A percentile compares a stretch with the other conserved stretches of the same genome.
phyloP scores from a whole-genome alignment of 352 stramenopile genomes.

The Vaucheria bursata region DNA sequence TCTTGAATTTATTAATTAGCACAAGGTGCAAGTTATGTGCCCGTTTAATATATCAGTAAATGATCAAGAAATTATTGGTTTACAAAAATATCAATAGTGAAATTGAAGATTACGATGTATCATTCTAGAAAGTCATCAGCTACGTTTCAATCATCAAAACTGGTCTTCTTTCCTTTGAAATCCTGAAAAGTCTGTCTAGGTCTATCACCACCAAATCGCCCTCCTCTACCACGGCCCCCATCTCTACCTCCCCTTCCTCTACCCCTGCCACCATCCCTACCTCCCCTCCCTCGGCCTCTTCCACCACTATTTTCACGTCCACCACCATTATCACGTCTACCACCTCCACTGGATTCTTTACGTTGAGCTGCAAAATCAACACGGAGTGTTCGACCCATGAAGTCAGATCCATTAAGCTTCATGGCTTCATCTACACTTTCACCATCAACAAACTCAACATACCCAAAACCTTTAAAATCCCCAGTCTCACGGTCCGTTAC shows the following conservation, averaged over 20 bases:
- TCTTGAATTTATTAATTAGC: too few relatives aligned
- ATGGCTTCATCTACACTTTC: conserved; percentile 83
- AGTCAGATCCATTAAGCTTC: conserved; percentile 74
- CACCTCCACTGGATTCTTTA: conserved; percentile 46
- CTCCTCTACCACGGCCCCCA: conserved; percentile 55
- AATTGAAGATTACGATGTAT: too few relatives aligned
- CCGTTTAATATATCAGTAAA: too few relatives aligned
- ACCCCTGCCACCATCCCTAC: conserved; percentile 57
- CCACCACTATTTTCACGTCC: conserved; percentile 53
- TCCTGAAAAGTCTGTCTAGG: conserved; percentile 78
- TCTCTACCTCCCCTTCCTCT: conserved; percentile 59
- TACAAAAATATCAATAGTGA: too few relatives aligned
- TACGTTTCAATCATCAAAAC: conserved; percentile 67
- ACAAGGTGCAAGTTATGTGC: too few relatives aligned
- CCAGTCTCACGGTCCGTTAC: conserved; percentile 90
- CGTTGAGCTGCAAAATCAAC: conserved; percentile 53
- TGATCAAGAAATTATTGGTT: too few relatives aligned
- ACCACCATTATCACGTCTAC: conserved; percentile 53
- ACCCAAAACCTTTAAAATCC: conserved; percentile 91
- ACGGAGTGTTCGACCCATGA: conserved; percentile 80
- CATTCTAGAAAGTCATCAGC: not conserved
- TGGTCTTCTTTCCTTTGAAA: conserved; percentile 90
- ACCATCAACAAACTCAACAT: conserved; percentile 91
- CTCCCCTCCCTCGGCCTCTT: conserved; percentile 52
- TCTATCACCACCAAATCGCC: conserved; percentile 62